These are phyloP conservation scores for Evernia prunastri DNA, from an alignment of 495 filamentous ascomycete species.

Conservation along the genomic window DNA sequence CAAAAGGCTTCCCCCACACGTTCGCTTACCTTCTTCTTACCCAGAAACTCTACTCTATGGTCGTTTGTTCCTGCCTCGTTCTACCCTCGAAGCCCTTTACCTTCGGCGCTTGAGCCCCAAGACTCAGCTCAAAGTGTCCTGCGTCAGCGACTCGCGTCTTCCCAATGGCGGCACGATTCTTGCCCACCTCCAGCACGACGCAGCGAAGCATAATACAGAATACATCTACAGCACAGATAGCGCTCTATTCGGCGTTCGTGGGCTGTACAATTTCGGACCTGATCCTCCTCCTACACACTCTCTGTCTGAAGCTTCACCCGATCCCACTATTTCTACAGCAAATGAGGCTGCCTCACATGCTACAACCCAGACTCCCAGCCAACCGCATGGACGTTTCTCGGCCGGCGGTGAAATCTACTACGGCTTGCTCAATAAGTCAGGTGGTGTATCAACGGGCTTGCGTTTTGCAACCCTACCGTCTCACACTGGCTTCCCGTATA, in stretches of 20 bases:
- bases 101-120: constrained; percentile 73
- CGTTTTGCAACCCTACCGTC: constrained; percentile 88
- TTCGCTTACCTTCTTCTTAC: neutral
- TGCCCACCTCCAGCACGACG: constrained; percentile 78
- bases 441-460: constrained; percentile 73
- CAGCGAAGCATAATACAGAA: constrained; percentile 81
- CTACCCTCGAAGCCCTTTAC: constrained; percentile 81
- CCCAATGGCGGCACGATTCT: constrained; percentile 70
- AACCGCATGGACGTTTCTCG: constrained; percentile 61
- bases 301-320: constrained; percentile 5
- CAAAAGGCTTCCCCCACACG: neutral
- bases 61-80: constrained; percentile 54
- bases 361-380: constrained; percentile 33
- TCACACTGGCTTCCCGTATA: constrained; percentile 80
- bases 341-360: constrained; percentile 10
- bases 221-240: constrained; percentile 90
- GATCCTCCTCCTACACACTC: constrained; percentile 47
- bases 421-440: constrained; percentile 81
- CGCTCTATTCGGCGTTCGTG: constrained; percentile 76
- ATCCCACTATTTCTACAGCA: constrained; percentile 16
- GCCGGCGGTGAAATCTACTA: constrained; percentile 94
- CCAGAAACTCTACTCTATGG: constrained; percentile 75
- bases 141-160: constrained; percentile 69
- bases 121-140: constrained; percentile 70
- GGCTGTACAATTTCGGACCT: constrained; percentile 88